Evolutionary conservation across 2,329 filamentous ascomycete genomes (phyloP).

Genomic region (Coleophoma cylindrospora): DNA sequence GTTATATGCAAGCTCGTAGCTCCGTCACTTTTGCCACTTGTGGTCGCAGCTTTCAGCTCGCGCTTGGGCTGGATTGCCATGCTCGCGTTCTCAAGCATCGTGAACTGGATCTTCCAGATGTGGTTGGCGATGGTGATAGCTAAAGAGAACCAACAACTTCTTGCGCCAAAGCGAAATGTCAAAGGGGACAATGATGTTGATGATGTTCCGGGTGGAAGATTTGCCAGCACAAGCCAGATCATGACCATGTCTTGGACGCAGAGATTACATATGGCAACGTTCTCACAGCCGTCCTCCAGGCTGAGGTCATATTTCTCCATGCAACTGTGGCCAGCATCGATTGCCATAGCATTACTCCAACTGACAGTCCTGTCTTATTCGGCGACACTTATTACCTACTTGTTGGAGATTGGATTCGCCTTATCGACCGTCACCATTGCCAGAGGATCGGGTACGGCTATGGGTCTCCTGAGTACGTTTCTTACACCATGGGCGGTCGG

Average conservation of each 20-base stretch:
- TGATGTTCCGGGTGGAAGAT: neutral
- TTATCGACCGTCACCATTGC: conserved; percentile 38
- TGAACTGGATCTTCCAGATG: conserved; percentile 29
- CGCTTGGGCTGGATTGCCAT: conserved; percentile 33
- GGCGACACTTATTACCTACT: conserved; percentile 47
- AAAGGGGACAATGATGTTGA: neutral
- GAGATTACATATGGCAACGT: conserved; percentile 11
- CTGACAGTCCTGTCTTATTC: conserved; percentile 43
- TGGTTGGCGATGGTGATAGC: conserved; percentile 29
- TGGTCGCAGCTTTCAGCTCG: conserved; percentile 38
- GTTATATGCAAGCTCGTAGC: conserved; percentile 47
- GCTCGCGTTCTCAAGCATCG: conserved; percentile 37
- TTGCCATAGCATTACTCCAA: conserved; percentile 44
- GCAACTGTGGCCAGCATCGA: conserved; percentile 35
- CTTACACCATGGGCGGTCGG: conserved; percentile 41
- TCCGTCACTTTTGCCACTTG: conserved; percentile 36
- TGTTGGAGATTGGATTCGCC: conserved; percentile 41
- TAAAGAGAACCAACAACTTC: conserved; percentile 17
- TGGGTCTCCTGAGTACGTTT: conserved; percentile 45
- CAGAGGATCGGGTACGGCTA: conserved; percentile 36
- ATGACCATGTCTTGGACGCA: neutral
- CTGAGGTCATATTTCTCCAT: conserved; percentile 29
- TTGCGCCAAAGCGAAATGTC: conserved; percentile 18
- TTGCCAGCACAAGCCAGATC: neutral
- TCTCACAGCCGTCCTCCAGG: conserved; percentile 14